Evolutionary conservation across 192 early-diverging fungal species (phyloP), one percentile per base, ranked within the genome.

Genomic region (Backusella mclennaniae): DNA sequence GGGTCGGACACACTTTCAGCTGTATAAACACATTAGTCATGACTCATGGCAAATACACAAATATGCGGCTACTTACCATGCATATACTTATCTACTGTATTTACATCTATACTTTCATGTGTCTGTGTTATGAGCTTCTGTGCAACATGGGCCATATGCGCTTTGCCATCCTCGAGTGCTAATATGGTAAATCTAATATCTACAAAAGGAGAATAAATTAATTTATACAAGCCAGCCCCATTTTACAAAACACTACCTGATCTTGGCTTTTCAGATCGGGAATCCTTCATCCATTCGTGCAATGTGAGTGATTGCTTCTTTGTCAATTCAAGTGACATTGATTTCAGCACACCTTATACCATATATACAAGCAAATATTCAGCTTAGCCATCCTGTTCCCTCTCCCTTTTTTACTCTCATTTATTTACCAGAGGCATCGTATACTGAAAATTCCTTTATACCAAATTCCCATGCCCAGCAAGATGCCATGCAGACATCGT

Each of bases 21-120:
- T 66, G 31, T 12, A 71, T 73, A 29, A 69, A 42, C n/a, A 14
- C 21, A 44, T 63, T 23, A 23, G 59, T 52, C 74, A 39, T 36
- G 26, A 77, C 69, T 52, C 76, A 73, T 17, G 41, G 42, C 26
- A 42, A 44, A 44, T 2, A 52, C 38, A 63, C 56, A 63, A 29
- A 63, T 11, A 29, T 63, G 56, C 23, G 11, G 11, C 23, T 63
- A 29, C 56, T 53, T 81, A 87, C 87, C 85, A 77, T 85, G 81
- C 70, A 89, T 73, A 63, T 85, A 87, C 53, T 80, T 79, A 63
- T 89, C 82, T 3, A 89, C 81, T 69, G 87, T 79, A 12, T 82
- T 72, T 56, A 84, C 74, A 53, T 82, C 80, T 56, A 83, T 79
- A 31, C 26, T 41, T 23, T 69, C 75, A 15, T 29, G 53, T 12